Conservation (phyloP, 2,329 filamentous ascomycete genomes). For the Epicoccum sorghinum region DNA sequence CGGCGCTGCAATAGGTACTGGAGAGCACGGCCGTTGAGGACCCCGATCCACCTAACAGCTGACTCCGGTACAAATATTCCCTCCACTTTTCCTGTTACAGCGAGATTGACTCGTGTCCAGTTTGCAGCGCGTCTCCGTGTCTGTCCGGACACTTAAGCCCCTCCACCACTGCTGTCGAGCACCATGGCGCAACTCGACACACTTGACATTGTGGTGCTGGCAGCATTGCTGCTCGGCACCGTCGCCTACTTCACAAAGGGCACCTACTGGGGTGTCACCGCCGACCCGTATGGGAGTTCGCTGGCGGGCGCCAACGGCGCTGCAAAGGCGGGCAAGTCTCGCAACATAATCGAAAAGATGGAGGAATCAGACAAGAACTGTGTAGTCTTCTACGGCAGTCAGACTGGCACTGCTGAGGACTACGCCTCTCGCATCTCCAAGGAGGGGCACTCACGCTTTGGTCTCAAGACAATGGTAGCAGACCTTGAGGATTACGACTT, state of each 20-base stretch:
- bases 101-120: constrained; percentile 28
- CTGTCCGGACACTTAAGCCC: constrained; percentile 13
- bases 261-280: constrained; percentile 85
- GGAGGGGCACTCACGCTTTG: constrained; percentile 95
- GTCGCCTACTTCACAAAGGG: constrained; percentile 98
- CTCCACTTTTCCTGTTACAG: constrained; percentile 36
- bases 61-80: constrained; percentile 34
- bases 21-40: constrained; percentile 20
- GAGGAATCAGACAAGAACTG: constrained; percentile 96
- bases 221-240: constrained; percentile 81
- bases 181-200: constrained; percentile 96
- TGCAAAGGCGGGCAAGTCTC: constrained; percentile 79
- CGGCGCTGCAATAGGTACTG: constrained; percentile 1
- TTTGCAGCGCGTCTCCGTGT: constrained; percentile 21
- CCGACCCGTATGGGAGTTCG: constrained; percentile 84
- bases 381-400: constrained; percentile 97
- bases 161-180: constrained; percentile 30
- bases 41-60: constrained; percentile 24
- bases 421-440: constrained; percentile 96
- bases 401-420: constrained; percentile 97
- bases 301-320: constrained; percentile 69
- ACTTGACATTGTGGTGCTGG: constrained; percentile 90
- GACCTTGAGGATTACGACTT: constrained; percentile 98
- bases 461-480: constrained; percentile 96
- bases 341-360: constrained; percentile 95